Percentiles rank a stretch among this genome's conserved stretches.
Conservation (phyloP, 2,329 filamentous ascomycete genomes). For the Alternaria incomplexa region DNA sequence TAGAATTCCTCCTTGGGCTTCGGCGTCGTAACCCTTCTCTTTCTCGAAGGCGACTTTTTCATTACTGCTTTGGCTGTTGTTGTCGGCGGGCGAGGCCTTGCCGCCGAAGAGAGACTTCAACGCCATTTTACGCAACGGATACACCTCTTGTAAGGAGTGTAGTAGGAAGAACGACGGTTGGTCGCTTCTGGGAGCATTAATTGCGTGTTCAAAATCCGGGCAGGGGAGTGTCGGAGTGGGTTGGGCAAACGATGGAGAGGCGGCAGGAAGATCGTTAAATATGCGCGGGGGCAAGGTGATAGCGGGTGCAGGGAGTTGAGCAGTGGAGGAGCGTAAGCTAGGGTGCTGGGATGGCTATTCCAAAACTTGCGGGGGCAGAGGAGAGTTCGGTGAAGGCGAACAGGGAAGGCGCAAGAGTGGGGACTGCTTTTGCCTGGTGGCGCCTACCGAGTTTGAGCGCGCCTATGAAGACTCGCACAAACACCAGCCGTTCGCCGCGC, state of each 20-base stretch:
- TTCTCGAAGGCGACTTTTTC: slow-evolving; percentile 23
- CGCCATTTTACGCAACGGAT: slow-evolving; percentile 61
- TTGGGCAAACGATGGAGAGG: background rate
- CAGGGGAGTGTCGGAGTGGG: background rate
- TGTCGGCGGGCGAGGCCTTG: slow-evolving; percentile 24
- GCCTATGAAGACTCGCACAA: slow-evolving; percentile 22
- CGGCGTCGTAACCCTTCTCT: slow-evolving; percentile 35
- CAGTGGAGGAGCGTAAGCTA: slow-evolving; percentile 3
- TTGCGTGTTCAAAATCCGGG: slow-evolving; percentile 12
- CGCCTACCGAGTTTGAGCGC: slow-evolving; percentile 12
- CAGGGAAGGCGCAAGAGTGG: slow-evolving; percentile 13
- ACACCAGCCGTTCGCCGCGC: slow-evolving; percentile 6
- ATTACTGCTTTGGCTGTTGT: slow-evolving; percentile 20
- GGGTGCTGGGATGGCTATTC: slow-evolving; percentile 8
- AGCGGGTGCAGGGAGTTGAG: slow-evolving; percentile 4
- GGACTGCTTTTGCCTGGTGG: slow-evolving; percentile 9
- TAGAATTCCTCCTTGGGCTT: slow-evolving; percentile 47
- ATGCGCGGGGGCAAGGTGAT: slow-evolving; percentile 12
- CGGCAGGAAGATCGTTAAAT: slow-evolving; percentile 13
- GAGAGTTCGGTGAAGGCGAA: slow-evolving; percentile 20
- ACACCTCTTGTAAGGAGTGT: slow-evolving; percentile 49
- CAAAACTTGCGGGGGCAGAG: slow-evolving; percentile 24
- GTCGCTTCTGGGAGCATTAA: slow-evolving; percentile 50
- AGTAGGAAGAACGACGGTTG: slow-evolving; percentile 46
- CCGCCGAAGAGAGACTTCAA: slow-evolving; percentile 44